Base-by-base conservation (phyloP, 2,329 filamentous ascomycete genomes). In the Colletotrichum eleusines region DNA sequence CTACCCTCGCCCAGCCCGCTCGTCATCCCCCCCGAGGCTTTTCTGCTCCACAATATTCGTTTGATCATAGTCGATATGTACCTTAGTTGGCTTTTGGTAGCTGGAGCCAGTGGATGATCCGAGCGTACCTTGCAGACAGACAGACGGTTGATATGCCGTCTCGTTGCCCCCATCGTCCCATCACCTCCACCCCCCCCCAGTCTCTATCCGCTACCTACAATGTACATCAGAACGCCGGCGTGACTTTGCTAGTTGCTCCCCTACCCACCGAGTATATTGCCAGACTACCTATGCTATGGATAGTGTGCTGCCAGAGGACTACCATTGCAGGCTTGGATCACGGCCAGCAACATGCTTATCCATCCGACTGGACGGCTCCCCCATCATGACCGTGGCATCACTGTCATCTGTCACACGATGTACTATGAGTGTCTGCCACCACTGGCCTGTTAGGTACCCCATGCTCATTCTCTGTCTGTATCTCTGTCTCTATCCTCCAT, bases 351-450 rank as follows among this genome's bases (percentile, higher is more conserved):
- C 14, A n/a, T 40, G 26, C 31, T 40, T 61, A 59, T 54, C 61
- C 60, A 59, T 54, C n/a, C n/a, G 23, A 20, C 61, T 38, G 28
- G 35, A 46, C 42, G 46, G n/a, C 44, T 23, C n/a, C 38, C 61
- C 38, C 51, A 26, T 53, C 46, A 38, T 51, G 46, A 18, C 59
- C 7, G 11, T 35, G 16, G 42, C 31, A 50, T 38, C 14, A 38
- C n/a, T 33, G 14, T 14, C 26, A 28, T 51, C 48, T n/a, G 31
- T 48, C 11, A 35, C n/a, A 46, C 35, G 18, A 16, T 42, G 33
- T 38, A 11, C 9, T 33, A 33, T 33, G 31, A 42, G 20, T 18
- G 26, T n/a, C n/a, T n/a, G n/a, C n/a, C n/a, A n/a, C n/a, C n/a
- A n/a, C n/a, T n/a, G n/a, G n/a, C n/a, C n/a, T n/a, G n/a, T n/a